phyloP scores from a whole-genome alignment of 169 alveolate species.

The Sarcocystis neurona region DNA sequence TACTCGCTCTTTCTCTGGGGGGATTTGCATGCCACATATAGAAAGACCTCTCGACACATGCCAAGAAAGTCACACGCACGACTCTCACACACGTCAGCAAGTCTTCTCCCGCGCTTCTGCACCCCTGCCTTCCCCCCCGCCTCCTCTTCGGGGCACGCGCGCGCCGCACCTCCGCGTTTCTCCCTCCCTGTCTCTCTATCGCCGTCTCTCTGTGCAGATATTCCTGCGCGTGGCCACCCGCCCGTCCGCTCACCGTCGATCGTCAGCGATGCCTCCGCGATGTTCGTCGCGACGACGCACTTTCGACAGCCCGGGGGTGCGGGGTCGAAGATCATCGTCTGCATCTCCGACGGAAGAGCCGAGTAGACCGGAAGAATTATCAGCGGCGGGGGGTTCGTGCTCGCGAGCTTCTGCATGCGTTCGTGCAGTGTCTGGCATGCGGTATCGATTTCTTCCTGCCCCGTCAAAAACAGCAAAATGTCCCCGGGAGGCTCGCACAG shows the following conservation, averaged over 20 bases:
- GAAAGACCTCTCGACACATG: too few species aligned
- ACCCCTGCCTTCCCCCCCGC: too few species aligned
- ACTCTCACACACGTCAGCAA: too few species aligned
- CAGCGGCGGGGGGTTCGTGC: conserved; percentile 94
- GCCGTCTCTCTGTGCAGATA: too few species aligned
- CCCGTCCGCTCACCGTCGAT: conserved; percentile 96
- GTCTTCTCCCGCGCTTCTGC: too few species aligned
- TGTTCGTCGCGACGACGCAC: conserved; percentile 99
- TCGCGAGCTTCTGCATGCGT: conserved; percentile 85
- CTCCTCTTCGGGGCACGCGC: too few species aligned
- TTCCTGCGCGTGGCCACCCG: too few species aligned
- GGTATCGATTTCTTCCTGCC: conserved; percentile 99
- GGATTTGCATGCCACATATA: too few species aligned
- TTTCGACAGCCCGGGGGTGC: conserved; percentile 98
- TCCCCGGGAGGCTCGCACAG: conserved; percentile 98
- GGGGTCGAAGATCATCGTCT: conserved; percentile 97
- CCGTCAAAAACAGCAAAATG: conserved; percentile 97
- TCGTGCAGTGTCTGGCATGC: conserved; percentile 97
- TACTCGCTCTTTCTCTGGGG: not conserved
- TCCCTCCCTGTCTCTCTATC: too few species aligned
- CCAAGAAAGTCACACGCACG: too few species aligned
- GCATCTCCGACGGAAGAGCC: conserved; percentile 96
- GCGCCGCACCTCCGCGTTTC: too few species aligned
- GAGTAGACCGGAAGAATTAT: conserved; percentile 96
- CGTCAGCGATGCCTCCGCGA: conserved; percentile 99